Evolutionary conservation across 1,284 basidiomycete genomes (phyloP), one percentile per base, ranked within the genome.

Genomic region (Coniferiporia weirii): DNA sequence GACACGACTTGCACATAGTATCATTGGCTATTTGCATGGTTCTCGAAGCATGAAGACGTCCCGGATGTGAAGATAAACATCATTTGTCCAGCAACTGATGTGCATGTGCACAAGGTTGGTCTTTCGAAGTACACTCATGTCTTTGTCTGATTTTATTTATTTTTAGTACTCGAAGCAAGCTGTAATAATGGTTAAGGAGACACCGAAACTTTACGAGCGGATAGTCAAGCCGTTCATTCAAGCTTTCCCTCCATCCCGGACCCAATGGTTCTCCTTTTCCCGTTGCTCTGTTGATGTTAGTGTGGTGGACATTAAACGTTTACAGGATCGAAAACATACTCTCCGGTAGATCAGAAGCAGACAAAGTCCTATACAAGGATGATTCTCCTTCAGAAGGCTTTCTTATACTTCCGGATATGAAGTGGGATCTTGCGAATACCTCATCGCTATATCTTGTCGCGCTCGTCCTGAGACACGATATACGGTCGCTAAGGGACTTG

Each of bases 391-490:
- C 75, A 9, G 68, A 65, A 0, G 89, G 91, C 8, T 98, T 93
- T 68, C 69, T 98, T 53, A 83, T 97, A 60, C 72, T 95, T 0
- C 94, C 95, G 0, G 94, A 98, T 72, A 88, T 95, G 82, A 95
- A 95, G 73, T 94, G 96, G 96, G 95, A 98, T 68, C 80, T 87
- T 34, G 85, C 80, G 2, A 84, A 86, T 2, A 67, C 83, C n/a
- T 74, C 80, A 1, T 79, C 85, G 1, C 75, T 94, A 58, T 95
- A 95, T 69, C 83, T 94, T 59, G 75, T 91, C 17, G 89, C 87
- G 0, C 78, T 95, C 58, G 79, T 80, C 0, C 78, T 80, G 44
- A 80, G 84, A 59, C 68, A 76, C 0, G 67, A 72, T 1, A 80
- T 95, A 50, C 77, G 77, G 38, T 85, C 83, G 51, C 73, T 99